Evolutionary conservation across 2,329 filamentous ascomycete genomes (phyloP).

Genomic region (Diaporthe citri): DNA sequence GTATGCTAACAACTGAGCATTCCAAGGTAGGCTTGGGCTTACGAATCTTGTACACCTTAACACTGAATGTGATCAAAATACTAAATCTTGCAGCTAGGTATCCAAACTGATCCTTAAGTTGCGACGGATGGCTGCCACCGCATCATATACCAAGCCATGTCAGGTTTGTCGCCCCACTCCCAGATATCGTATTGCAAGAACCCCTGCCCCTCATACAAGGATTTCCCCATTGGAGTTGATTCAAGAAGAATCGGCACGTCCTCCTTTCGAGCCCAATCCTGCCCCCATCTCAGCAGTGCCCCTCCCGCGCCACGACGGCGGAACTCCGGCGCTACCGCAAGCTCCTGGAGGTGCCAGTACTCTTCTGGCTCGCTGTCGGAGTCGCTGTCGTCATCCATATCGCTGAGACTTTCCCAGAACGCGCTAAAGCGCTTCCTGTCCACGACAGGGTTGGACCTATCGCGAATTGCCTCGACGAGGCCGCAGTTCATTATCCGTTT

Average conservation of each 20-base stretch:
- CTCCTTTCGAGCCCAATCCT: slow-evolving; percentile 8
- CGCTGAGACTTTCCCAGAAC: background rate
- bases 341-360: slow-evolving; percentile 14
- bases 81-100: background rate
- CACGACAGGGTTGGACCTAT: background rate
- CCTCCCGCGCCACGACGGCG: background rate
- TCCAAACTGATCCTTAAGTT: background rate
- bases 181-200: background rate
- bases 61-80: too few relatives aligned
- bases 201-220: background rate
- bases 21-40: too few relatives aligned
- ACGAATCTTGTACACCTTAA: too few relatives aligned
- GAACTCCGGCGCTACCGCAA: background rate
- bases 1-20: too few relatives aligned
- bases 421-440: background rate
- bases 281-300: background rate
- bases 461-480: background rate
- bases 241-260: background rate
- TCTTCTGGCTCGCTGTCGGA: background rate
- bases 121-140: background rate
- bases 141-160: slow-evolving; percentile 14
- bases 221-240: background rate
- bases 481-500: background rate
- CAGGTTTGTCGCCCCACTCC: slow-evolving; percentile 8
- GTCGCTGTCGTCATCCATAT: background rate